Conservation (phyloP, 441 rosid species). For the Metrosideros polymorpha region DNA sequence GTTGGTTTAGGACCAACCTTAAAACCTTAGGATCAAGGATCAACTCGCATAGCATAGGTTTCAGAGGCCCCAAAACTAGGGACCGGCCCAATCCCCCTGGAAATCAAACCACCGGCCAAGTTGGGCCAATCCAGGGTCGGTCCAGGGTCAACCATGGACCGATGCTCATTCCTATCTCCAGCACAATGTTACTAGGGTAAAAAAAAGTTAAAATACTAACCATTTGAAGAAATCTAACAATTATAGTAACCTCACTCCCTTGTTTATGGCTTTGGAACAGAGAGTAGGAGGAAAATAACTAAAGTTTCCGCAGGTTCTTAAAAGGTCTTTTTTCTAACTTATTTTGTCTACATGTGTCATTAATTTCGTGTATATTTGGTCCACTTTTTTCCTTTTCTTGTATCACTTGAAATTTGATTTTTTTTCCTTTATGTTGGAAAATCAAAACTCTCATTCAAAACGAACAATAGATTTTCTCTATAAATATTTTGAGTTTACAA, state of each 20-base stretch:
- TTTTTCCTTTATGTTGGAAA: not conserved
- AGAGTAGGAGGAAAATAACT: too few relatives aligned
- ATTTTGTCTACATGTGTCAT: not conserved
- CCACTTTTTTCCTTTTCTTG: not conserved
- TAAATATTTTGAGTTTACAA: not conserved
- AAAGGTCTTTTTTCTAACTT: not conserved
- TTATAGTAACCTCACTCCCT: not conserved
- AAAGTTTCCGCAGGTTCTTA: too few relatives aligned
- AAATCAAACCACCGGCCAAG: too few relatives aligned
- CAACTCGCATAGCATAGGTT: too few relatives aligned
- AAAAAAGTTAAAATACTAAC: not conserved
- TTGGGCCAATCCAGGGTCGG: too few relatives aligned
- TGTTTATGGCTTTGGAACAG: not conserved
- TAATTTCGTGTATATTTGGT: not conserved
- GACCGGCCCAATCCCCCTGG: too few relatives aligned
- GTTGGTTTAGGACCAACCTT: too few relatives aligned
- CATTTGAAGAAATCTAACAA: not conserved
- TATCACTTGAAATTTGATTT: not conserved
- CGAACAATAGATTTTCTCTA: not conserved
- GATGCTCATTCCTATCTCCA: too few relatives aligned
- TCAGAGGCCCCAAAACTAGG: too few relatives aligned
- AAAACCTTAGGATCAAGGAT: too few relatives aligned
- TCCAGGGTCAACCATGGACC: too few relatives aligned
- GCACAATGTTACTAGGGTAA: not conserved
- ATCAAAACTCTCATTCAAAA: not conserved